Evolutionary conservation across 352 stramenopile genomes (phyloP), one percentile per base, ranked within the genome.

Genomic region (Phytophthora ramorum): DNA sequence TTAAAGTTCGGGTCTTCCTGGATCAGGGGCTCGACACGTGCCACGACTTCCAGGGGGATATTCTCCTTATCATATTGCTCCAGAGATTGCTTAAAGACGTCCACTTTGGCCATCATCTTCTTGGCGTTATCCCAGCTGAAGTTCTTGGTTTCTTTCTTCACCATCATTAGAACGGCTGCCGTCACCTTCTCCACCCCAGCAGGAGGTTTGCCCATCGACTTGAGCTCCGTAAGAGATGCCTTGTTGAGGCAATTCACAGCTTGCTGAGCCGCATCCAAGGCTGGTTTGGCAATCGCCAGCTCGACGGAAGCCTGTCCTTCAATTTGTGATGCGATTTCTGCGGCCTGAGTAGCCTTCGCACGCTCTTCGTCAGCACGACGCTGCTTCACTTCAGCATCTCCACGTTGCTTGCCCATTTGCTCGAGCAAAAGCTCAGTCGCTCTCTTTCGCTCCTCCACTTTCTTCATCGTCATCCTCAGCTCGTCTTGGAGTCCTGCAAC

Each of bases 21-120:
- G 30, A 97, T 93, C 3, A 87, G 53, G 7, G 89, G 90, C 44
- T 97, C 82, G 3, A 98, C 87, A 14, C 90, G 78, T 7, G 81
- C 76, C 1, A 98, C 86, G 4, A 98, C 78, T 12, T 98, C 93
- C 0, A 72, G 56, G 0, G 91, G 89, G n/a, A 98, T 97, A 55
- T 97, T 85, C 35, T 98, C 90, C 51, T 96, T 97, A 66, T 95
- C 84, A 49, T 97, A 98, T 19, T 93, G 81, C 66, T 97, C 90
- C 2, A 98, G 73, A 34, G 85, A 77, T 35, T 93, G 75, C 75
- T 98, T 97, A 76, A 98, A 98, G 5, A 90, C 78, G 59, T 98
- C 92, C 12, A 97, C 86, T 35, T 97, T 98, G 2, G 93, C 93
- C 93, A 98, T 98, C 93, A 98, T 98, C 66, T 97, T 98, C 79